A percentile compares a stretch with the other conserved stretches of the same genome.
Conservation (phyloP, 2,329 filamentous ascomycete genomes). For the Gliomastix tumulicola region DNA sequence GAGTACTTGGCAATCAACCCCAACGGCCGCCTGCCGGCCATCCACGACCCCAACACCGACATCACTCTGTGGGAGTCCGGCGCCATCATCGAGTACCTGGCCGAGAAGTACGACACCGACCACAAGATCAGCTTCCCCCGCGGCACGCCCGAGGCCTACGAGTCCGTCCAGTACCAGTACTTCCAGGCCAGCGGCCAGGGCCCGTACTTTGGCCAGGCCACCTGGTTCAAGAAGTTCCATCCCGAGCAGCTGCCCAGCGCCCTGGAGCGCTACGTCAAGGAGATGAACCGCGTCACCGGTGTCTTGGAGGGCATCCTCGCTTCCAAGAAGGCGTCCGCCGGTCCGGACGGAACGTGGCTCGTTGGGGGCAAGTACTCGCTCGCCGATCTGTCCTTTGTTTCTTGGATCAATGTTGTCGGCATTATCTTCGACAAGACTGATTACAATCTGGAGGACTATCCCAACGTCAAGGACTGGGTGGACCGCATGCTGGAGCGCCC, state of each 20-base stretch:
- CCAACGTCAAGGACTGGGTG: not conserved
- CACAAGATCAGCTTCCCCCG: slow-evolving; percentile 9
- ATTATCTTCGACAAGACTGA: no score
- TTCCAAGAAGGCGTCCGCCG: slow-evolving; percentile 19
- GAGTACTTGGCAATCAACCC: slow-evolving; percentile 18
- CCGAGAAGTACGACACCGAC: slow-evolving; percentile 15
- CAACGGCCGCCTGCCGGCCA: slow-evolving; percentile 22
- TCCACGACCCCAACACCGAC: slow-evolving; percentile 23
- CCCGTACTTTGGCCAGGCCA: slow-evolving; percentile 34
- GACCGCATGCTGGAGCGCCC: not conserved
- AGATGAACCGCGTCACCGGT: slow-evolving; percentile 16
- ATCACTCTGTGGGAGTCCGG: slow-evolving; percentile 21
- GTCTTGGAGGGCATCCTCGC: slow-evolving; percentile 14
- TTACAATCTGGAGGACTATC: no score
- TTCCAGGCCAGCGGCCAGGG: slow-evolving; percentile 23
- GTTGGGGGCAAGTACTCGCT: slow-evolving; percentile 33
- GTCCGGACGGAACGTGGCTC: no score
- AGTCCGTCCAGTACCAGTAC: not conserved
- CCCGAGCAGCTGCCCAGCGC: slow-evolving; percentile 17
- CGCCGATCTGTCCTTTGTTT: slow-evolving; percentile 26
- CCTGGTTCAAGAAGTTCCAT: slow-evolving; percentile 28
- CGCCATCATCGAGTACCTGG: slow-evolving; percentile 16
- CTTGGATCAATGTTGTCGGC: no score
- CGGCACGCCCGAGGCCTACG: slow-evolving; percentile 4
- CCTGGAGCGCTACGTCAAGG: slow-evolving; percentile 16